Evolutionary conservation across 768 basidiomycete species (phyloP).

Genomic region (Lepiota venenata): DNA sequence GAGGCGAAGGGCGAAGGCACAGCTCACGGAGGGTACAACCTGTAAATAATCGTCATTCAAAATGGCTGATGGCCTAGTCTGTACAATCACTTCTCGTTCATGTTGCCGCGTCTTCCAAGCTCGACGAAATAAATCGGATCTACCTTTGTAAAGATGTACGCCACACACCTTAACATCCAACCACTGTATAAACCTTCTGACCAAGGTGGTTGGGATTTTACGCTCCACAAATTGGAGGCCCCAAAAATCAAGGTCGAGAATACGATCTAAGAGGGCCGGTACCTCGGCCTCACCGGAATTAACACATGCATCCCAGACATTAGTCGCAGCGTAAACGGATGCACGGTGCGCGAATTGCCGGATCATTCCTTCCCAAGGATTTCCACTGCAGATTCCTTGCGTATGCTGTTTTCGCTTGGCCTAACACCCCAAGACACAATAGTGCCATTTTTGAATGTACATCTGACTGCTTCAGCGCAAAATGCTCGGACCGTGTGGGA

Average conservation of each 20-base stretch:
- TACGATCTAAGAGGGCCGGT: not conserved
- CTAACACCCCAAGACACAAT: not conserved
- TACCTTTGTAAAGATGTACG: too few species aligned
- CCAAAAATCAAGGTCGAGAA: not conserved
- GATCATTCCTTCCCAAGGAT: not conserved
- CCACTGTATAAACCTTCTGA: not conserved
- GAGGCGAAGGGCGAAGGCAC: too few species aligned
- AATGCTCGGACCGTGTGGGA: not conserved
- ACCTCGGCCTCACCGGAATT: not conserved
- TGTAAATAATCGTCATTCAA: too few species aligned
- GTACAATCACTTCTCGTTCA: too few species aligned
- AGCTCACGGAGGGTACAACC: too few species aligned
- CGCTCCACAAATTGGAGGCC: not conserved
- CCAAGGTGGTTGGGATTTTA: not conserved
- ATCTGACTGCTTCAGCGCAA: not conserved
- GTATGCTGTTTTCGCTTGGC: not conserved
- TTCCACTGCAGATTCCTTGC: not conserved
- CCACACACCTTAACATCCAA: not conserved
- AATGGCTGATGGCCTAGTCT: too few species aligned
- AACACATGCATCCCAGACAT: constrained; percentile 1
- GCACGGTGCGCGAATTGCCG: not conserved
- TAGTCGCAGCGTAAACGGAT: not conserved
- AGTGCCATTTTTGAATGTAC: not conserved
- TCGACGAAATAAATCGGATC: too few species aligned
- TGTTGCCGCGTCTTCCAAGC: too few species aligned